Evolutionary conservation across 2,329 filamentous ascomycete species (phyloP).

Genomic region (Lecanicillium sp.): DNA sequence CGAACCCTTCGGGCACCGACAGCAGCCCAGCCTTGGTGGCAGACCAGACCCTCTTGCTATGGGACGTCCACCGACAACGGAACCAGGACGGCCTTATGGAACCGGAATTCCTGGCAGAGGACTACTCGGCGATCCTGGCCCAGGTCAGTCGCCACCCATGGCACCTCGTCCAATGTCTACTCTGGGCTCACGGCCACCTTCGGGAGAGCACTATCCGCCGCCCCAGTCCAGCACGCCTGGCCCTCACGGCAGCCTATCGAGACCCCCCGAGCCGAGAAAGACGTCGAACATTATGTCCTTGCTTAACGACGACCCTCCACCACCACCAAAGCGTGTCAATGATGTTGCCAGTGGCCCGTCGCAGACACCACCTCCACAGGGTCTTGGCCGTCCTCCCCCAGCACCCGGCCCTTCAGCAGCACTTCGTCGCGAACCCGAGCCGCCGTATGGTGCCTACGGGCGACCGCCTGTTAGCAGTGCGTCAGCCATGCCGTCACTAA

Average conservation of each 20-base stretch:
- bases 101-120: constrained; percentile 30
- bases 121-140: constrained; percentile 31
- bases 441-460: constrained; percentile 38
- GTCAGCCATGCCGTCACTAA: constrained; percentile 47
- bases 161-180: constrained; percentile 30
- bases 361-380: constrained; percentile 41
- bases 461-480: constrained; percentile 24
- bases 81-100: constrained; percentile 32
- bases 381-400: constrained; percentile 33
- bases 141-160: constrained; percentile 30
- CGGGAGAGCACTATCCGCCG: constrained; percentile 22
- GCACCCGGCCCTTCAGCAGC: constrained; percentile 30
- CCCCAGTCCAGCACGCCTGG: constrained; percentile 16
- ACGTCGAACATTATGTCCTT: constrained; percentile 57
- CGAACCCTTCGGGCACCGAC: constrained; percentile 35
- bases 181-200: constrained; percentile 15
- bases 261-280: constrained; percentile 45
- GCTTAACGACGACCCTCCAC: constrained; percentile 50
- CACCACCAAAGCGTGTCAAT: constrained; percentile 42
- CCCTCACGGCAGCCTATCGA: constrained; percentile 29
- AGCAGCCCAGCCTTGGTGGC: constrained; percentile 29
- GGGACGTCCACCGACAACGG: constrained; percentile 30
- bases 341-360: constrained; percentile 42
- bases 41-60: constrained; percentile 33
- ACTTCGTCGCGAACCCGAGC: constrained; percentile 41